Evolutionary conservation across 2,329 filamentous ascomycete genomes (phyloP), one percentile per base, ranked within the genome.

Genomic region (Colletotrichum cordylinicola): DNA sequence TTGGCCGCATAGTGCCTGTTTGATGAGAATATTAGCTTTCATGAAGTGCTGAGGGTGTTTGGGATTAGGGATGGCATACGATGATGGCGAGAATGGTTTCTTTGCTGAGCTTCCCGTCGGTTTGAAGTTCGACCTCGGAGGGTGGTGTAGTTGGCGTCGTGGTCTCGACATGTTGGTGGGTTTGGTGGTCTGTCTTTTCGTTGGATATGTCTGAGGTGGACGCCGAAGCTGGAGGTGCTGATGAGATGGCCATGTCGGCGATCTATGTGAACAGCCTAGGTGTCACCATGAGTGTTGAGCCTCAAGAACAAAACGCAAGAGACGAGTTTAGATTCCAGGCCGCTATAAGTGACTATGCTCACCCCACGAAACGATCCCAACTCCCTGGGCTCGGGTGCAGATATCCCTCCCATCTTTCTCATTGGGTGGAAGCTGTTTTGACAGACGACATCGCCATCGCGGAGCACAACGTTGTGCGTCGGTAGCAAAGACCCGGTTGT

Each of bases 1-100:
- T 35, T 79, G 78, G 24, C 77, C 74, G 27, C 75, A 77, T 70
- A 79, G 74, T 35, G 78, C 75, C 74, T 77, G 61, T 29, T 24
- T 15, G 21, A 27, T 58, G 31, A 0, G 33, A 10, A 8, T 27
- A 7, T 37, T 64, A 61, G 58, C 13, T 21, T 29, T 2, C 4
- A 61, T 18, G 6, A 6, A 2, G 0, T 2, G 15, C 8, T 6
- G 56, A 31, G 16, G 8, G 2, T 2, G 16, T n/a, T 31, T n/a
- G 8, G 8, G 18, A 35, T 10, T 0, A 1, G 12, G 29, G n/a
- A 3, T 16, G 18, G 33, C 31, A 21, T 24, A 33, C 29, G 2
- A 61, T 2, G n/a, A 61, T 33, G 58, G 58, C 58, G 7, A 61
- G 58, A 0, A 61, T 61, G 10, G 58, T 61, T 35, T 61, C 27